phyloP scores from a whole-genome alignment of 345 rosid genomes.

The Litchi chinensis region DNA sequence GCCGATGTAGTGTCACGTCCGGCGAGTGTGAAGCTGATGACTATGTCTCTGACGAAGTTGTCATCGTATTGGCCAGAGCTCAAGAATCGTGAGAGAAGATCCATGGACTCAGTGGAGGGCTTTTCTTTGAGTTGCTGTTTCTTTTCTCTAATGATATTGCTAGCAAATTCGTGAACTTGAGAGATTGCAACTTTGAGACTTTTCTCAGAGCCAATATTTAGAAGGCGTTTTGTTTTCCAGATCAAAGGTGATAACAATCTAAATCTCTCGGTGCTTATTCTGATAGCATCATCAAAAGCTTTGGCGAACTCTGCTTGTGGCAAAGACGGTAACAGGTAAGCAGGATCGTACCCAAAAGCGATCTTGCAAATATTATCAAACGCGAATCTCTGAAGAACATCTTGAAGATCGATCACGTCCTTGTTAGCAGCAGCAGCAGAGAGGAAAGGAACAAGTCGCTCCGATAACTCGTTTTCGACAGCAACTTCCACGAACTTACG shows the following conservation, averaged over 20 bases:
- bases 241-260: conserved; percentile 23
- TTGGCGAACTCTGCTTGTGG: conserved; percentile 41
- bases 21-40: conserved; percentile 64
- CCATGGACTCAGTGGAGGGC: conserved; percentile 23
- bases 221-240: conserved; percentile 50
- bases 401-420: conserved; percentile 54
- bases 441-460: conserved; percentile 63
- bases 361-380: conserved; percentile 74
- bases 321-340: conserved; percentile 47
- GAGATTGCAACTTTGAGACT: conserved; percentile 36
- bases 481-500: conserved; percentile 59
- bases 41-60: conserved; percentile 49
- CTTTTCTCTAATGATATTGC: conserved; percentile 50
- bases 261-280: conserved; percentile 43
- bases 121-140: conserved; percentile 30
- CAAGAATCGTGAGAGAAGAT: conserved; percentile 45
- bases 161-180: conserved; percentile 51
- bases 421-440: conserved; percentile 32
- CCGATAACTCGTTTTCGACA: conserved; percentile 54
- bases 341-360: conserved; percentile 73
- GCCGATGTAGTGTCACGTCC: conserved; percentile 80
- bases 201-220: conserved; percentile 53
- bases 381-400: conserved; percentile 62
- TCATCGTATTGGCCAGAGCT: conserved; percentile 54
- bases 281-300: conserved; percentile 50